A percentile compares a stretch with the other conserved stretches of the same genome.
These are phyloP conservation scores for Ustilago nuda DNA, from an alignment of 1,284 basidiomycete species.

Conservation along the genomic window DNA sequence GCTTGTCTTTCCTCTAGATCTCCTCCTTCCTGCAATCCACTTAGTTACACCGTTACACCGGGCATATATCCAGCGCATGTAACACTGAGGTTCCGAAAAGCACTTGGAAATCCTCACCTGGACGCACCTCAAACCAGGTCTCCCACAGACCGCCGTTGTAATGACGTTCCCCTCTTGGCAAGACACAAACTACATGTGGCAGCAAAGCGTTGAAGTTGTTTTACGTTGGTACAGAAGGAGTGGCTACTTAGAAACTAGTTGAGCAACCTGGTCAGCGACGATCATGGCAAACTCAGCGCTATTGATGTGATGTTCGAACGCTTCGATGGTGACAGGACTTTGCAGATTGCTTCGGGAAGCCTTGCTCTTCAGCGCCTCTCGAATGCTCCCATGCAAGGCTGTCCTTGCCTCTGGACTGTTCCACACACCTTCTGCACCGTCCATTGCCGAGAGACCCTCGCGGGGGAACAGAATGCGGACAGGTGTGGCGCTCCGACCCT, in stretches of 20 bases:
- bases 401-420: constrained; percentile 25
- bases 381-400: constrained; percentile 14
- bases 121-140: too few relatives aligned
- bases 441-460: constrained; percentile 32
- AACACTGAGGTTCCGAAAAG: too few relatives aligned
- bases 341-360: not conserved
- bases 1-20: too few relatives aligned
- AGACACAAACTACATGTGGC: too few relatives aligned
- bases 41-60: too few relatives aligned
- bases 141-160: too few relatives aligned
- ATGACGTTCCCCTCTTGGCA: too few relatives aligned
- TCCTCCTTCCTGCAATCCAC: too few relatives aligned
- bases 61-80: too few relatives aligned
- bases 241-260: not conserved
- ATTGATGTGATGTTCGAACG: constrained; percentile 35
- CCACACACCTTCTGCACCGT: constrained; percentile 27
- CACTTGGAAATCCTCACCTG: too few relatives aligned
- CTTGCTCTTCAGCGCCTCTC: constrained; percentile 2
- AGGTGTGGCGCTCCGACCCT: constrained; percentile 3
- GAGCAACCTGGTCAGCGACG: constrained; percentile 13
- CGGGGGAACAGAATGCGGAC: constrained; percentile 25
- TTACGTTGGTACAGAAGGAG: not conserved
- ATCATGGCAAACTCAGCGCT: constrained; percentile 29
- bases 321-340: constrained; percentile 9
- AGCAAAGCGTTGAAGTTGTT: not conserved